Conservation (phyloP, 371 early-diverging fungal species). For the Mortierella sp. region DNA sequence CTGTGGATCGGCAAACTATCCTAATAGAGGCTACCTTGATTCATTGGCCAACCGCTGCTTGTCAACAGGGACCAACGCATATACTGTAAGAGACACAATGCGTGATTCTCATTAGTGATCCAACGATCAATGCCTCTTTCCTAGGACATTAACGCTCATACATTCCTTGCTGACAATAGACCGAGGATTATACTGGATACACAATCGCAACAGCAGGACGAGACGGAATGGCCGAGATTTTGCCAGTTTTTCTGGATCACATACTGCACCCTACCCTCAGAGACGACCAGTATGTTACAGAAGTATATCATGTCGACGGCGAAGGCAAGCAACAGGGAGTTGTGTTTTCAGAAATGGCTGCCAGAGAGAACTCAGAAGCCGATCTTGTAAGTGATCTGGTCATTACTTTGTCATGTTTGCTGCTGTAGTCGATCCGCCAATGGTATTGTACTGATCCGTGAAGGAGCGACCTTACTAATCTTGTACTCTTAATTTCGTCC, state of each 20-base stretch:
- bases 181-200: conserved; percentile 80
- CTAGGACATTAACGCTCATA: background rate
- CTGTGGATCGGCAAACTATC: conserved; percentile 75
- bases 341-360: conserved; percentile 88
- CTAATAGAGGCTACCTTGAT: conserved; percentile 82
- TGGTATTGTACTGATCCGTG: background rate
- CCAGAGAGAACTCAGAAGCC: conserved; percentile 75
- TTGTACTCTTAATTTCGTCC: background rate
- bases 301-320: conserved; percentile 80
- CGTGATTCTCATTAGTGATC: background rate
- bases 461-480: background rate
- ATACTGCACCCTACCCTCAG: conserved; percentile 78
- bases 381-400: conserved; percentile 61
- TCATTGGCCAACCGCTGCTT: conserved; percentile 77
- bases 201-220: conserved; percentile 76
- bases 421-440: background rate
- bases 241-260: conserved; percentile 84
- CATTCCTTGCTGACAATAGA: conserved; percentile 14
- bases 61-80: conserved; percentile 83
- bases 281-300: conserved; percentile 77
- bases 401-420: background rate
- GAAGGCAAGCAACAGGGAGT: conserved; percentile 81
- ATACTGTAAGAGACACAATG: conserved; percentile 53
- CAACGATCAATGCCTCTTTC: background rate
- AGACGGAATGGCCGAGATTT: conserved; percentile 65